Conservation (phyloP, 1,284 basidiomycete species). For the Ceratobasidium sp. region DNA sequence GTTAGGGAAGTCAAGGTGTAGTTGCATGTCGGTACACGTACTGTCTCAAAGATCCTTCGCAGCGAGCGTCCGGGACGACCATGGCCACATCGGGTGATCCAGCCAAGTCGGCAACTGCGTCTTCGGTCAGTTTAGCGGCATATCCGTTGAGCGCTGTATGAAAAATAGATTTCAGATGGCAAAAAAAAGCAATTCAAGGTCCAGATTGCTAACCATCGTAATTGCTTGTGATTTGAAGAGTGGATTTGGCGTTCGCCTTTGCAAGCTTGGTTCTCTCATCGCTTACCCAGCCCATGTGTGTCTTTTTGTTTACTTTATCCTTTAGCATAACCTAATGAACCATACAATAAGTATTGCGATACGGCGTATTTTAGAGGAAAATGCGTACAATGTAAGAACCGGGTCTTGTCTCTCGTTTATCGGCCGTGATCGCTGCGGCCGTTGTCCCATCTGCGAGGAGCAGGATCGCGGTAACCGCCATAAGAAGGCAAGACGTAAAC, state of each 20-base stretch:
- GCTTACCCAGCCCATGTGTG: conserved; percentile 26
- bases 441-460: neutral
- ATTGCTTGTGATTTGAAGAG: neutral
- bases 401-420: neutral
- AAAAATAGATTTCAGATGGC: neutral
- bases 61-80: conserved; percentile 38
- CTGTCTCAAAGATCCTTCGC: neutral
- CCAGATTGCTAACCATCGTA: conserved; percentile 13
- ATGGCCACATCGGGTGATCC: conserved; percentile 34
- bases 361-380: neutral
- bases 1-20: neutral
- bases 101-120: conserved; percentile 29
- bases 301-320: neutral
- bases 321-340: conserved; percentile 20
- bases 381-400: conserved; percentile 32
- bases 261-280: neutral
- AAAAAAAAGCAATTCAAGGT: neutral
- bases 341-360: neutral
- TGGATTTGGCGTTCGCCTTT: neutral
- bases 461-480: conserved; percentile 1
- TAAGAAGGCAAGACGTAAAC: neutral
- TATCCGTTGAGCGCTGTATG: conserved; percentile 35
- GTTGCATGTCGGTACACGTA: neutral
- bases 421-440: neutral
- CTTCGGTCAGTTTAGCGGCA: conserved; percentile 35